Conservation (phyloP, 2,329 filamentous ascomycete genomes). For the Trichoderma atroviride region DNA sequence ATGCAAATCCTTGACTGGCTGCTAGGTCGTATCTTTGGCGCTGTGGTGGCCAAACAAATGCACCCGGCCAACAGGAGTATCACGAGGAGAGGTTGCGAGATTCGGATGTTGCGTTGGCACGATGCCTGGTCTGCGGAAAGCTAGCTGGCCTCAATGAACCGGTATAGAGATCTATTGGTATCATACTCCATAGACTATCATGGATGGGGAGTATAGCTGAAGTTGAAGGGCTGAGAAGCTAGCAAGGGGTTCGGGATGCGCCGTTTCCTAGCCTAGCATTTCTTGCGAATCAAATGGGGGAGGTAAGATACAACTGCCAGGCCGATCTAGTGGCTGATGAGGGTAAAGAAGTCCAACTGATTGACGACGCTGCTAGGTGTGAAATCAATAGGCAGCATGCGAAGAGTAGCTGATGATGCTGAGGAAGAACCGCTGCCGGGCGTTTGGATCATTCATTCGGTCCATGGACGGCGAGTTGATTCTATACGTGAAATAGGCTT, state of each 20-base stretch:
- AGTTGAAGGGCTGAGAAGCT: neutral
- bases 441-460: neutral
- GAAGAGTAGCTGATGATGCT: neutral
- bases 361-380: neutral
- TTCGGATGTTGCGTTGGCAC: neutral
- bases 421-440: neutral
- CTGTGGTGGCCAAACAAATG: constrained; percentile 6
- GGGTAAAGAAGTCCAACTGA: neutral
- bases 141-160: neutral
- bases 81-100: neutral
- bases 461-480: neutral
- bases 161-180: neutral
- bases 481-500: neutral
- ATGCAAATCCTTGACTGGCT: neutral
- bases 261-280: neutral
- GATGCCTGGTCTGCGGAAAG: neutral
- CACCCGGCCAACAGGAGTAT: neutral
- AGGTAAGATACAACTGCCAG: neutral
- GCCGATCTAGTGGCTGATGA: neutral
- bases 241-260: constrained; percentile 10
- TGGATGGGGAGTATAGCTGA: neutral
- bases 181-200: neutral
- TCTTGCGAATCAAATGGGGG: neutral
- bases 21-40: neutral
- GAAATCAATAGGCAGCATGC: neutral